Evolutionary conservation across 2,329 filamentous ascomycete genomes (phyloP).

Genomic region (Colletotrichum nymphaeae): DNA sequence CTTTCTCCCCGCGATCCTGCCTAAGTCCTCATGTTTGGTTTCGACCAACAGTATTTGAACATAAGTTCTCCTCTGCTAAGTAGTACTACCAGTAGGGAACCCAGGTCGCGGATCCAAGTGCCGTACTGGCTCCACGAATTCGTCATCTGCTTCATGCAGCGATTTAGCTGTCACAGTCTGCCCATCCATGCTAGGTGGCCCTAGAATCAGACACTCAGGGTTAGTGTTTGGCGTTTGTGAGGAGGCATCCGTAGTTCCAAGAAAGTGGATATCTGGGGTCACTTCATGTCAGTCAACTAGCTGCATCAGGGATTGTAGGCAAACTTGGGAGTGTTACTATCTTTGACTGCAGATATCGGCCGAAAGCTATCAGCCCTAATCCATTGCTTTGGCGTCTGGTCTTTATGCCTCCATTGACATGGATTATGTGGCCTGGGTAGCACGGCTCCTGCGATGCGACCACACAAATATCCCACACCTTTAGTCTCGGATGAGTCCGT

Average conservation of each 20-base stretch:
- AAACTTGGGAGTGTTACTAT: neutral
- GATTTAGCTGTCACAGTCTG: neutral
- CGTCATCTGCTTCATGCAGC: neutral
- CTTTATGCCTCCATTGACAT: neutral
- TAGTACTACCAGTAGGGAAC: neutral
- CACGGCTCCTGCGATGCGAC: conserved; percentile 1
- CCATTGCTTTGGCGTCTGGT: neutral
- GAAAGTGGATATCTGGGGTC: neutral
- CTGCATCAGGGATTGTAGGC: neutral
- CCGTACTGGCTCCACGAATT: neutral
- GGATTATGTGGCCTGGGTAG: neutral
- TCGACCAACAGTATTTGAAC: too few relatives aligned
- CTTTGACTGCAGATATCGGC: neutral
- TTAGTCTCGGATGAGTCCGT: neutral
- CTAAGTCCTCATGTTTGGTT: too few relatives aligned
- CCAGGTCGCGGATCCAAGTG: neutral
- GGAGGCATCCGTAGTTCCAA: neutral
- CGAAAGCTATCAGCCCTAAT: too few relatives aligned
- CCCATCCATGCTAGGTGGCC: neutral
- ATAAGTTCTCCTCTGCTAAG: too few relatives aligned
- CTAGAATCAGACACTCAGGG: neutral
- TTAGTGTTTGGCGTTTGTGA: neutral
- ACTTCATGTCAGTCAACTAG: neutral
- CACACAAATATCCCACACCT: neutral
- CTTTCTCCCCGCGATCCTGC: neutral